phyloP scores from a whole-genome alignment of 192 early-diverging fungal species.

The Coemansia sp. region DNA sequence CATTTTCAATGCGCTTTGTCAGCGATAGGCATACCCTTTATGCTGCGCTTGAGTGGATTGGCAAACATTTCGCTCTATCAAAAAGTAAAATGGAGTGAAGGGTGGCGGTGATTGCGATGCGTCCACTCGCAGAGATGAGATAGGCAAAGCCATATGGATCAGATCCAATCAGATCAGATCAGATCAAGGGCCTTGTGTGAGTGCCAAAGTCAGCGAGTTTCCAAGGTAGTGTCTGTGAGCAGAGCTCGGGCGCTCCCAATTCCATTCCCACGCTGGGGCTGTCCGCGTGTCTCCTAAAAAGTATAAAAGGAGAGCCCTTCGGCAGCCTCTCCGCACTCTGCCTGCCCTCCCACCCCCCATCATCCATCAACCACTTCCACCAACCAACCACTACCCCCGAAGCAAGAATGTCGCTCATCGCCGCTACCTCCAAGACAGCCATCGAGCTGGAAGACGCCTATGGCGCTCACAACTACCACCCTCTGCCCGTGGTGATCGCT shows the following conservation, averaged over 20 bases:
- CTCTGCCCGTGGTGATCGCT: conserved; percentile 89
- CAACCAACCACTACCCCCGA: not conserved
- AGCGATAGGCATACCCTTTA: conserved; percentile 20
- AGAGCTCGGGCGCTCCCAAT: too few relatives aligned
- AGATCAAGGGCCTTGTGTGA: not conserved
- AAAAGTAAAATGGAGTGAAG: too few relatives aligned
- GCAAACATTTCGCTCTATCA: conserved; percentile 14
- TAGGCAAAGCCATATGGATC: not conserved
- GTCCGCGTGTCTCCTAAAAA: not conserved
- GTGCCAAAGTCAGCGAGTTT: not conserved
- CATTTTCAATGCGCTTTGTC: not conserved
- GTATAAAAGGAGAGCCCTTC: not conserved
- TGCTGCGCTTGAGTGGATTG: conserved; percentile 24
- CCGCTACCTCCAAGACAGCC: conserved; percentile 42
- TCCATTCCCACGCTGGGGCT: not conserved
- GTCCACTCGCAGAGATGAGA: too few relatives aligned
- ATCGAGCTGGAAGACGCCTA: conserved; percentile 79
- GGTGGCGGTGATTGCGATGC: too few relatives aligned
- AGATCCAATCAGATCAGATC: not conserved
- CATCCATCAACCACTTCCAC: not conserved
- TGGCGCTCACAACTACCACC: conserved; percentile 99
- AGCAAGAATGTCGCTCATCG: conserved; percentile 8
- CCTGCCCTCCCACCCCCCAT: not conserved
- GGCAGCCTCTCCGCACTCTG: not conserved
- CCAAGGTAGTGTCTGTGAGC: not conserved